These are phyloP conservation scores for Chrysochromulina parva DNA, from an alignment of 78 protist species.

Conservation along the genomic window DNA sequence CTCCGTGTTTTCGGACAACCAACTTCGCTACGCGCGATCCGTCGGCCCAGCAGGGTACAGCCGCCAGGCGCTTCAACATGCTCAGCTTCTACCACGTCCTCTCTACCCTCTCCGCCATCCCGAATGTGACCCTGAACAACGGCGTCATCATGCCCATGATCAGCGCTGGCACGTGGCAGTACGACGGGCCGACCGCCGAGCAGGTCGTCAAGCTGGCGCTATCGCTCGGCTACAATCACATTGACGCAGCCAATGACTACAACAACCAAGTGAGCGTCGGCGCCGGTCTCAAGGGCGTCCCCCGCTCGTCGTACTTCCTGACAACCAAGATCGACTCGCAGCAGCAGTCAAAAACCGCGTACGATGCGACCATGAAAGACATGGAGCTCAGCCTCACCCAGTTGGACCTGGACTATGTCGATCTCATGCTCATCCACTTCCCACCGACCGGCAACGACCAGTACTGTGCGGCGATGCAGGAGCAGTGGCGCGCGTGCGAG, in stretches of 20 bases:
- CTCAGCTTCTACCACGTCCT: too few relatives aligned
- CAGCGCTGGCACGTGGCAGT: not conserved
- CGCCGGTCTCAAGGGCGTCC: too few relatives aligned
- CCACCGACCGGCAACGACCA: not conserved
- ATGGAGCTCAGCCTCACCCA: too few relatives aligned
- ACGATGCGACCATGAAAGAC: too few relatives aligned
- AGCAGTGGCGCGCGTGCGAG: not conserved
- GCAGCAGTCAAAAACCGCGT: too few relatives aligned
- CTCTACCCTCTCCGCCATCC: too few relatives aligned
- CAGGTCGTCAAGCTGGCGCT: not conserved
- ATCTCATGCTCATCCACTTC: not conserved
- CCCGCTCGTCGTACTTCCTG: not conserved
- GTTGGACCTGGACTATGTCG: not conserved
- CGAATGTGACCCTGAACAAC: not conserved
- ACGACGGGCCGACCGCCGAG: not conserved
- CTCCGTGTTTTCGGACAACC: too few relatives aligned
- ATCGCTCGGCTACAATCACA: not conserved
- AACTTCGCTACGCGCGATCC: too few relatives aligned
- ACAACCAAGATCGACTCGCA: not conserved
- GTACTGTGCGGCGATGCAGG: not conserved
- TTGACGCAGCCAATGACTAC: not conserved
- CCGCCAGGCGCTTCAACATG: too few relatives aligned
- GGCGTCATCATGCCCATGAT: not conserved
- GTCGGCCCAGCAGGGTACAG: too few relatives aligned
- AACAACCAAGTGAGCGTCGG: too few relatives aligned